Conservation (phyloP, 2,329 filamentous ascomycete species). For the Aspergillus fructus region DNA sequence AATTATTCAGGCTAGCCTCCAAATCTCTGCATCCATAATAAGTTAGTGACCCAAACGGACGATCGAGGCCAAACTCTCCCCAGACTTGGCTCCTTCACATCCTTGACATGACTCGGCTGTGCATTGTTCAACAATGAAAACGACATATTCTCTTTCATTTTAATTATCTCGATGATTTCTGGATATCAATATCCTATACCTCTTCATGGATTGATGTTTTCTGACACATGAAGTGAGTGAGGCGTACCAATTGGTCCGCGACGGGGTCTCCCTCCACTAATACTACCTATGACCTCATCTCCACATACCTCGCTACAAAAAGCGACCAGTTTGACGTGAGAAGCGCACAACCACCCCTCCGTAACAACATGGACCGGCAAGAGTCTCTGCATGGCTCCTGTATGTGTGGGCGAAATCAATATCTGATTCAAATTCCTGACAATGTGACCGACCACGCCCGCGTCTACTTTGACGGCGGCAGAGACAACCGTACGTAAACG, state of each 20-base stretch:
- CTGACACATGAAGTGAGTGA: neutral
- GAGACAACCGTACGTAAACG: slow-evolving; percentile 65
- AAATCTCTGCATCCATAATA: neutral
- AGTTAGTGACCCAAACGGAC: neutral
- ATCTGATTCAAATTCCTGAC: slow-evolving; percentile 69
- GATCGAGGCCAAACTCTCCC: neutral
- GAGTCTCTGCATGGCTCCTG: slow-evolving; percentile 71
- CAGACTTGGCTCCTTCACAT: slow-evolving; percentile 13
- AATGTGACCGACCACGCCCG: slow-evolving; percentile 57
- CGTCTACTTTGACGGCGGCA: slow-evolving; percentile 73
- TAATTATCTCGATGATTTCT: neutral
- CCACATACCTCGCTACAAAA: neutral
- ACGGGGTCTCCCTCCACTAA: neutral
- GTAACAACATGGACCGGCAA: slow-evolving; percentile 21
- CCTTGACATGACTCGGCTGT: slow-evolving; percentile 5
- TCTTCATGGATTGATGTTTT: neutral
- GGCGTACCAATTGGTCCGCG: neutral
- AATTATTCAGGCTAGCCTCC: neutral
- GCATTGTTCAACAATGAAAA: neutral
- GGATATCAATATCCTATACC: neutral
- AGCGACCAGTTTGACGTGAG: neutral
- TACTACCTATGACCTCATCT: slow-evolving; percentile 6
- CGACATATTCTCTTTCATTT: neutral
- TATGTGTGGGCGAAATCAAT: slow-evolving; percentile 82
- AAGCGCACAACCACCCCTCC: neutral